A percentile compares a stretch with the other conserved stretches of the same genome.
Conservation (phyloP, 352 stramenopile genomes). For the Phytopythium cucurbitacearum region DNA sequence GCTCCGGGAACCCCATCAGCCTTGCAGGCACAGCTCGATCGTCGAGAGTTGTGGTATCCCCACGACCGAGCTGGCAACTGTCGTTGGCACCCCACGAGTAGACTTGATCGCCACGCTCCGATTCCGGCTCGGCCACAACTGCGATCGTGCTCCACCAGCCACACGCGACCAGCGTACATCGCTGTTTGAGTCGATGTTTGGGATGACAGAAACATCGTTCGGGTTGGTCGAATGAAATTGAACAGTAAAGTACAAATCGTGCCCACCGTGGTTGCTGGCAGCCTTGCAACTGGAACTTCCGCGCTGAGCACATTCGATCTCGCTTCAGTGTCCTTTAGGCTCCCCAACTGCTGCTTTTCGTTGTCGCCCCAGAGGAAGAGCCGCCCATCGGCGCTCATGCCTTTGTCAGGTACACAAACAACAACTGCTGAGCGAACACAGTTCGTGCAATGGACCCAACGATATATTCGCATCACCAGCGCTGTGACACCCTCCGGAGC, state of each 20-base stretch:
- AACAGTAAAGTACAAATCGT: no score
- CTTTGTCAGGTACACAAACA: slow-evolving; percentile 9
- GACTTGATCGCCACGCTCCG: slow-evolving; percentile 16
- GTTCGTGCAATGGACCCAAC: not conserved
- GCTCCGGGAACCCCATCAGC: slow-evolving; percentile 14
- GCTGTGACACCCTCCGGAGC: slow-evolving; percentile 65
- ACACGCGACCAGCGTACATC: slow-evolving; percentile 41
- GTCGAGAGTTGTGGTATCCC: not conserved
- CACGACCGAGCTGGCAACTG: slow-evolving; percentile 39
- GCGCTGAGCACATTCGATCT: not conserved
- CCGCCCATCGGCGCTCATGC: slow-evolving; percentile 13
- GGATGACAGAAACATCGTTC: not conserved
- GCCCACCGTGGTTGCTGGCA: not conserved
- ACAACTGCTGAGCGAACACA: not conserved
- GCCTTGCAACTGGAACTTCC: not conserved
- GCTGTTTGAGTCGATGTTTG: slow-evolving; percentile 9
- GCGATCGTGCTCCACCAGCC: slow-evolving; percentile 73
- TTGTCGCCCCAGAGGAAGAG: slow-evolving; percentile 75
- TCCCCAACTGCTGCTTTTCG: slow-evolving; percentile 45
- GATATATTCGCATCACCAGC: slow-evolving; percentile 31
- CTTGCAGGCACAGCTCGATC: not conserved
- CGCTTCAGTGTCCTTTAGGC: not conserved
- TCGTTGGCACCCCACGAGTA: slow-evolving; percentile 60
- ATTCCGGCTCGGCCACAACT: slow-evolving; percentile 13
- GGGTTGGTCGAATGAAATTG: no score